Percentiles rank a stretch among this genome's conserved stretches.
Evolutionary conservation across 2,329 filamentous ascomycete genomes (phyloP).

Genomic region (Curvularia spicifera): DNA sequence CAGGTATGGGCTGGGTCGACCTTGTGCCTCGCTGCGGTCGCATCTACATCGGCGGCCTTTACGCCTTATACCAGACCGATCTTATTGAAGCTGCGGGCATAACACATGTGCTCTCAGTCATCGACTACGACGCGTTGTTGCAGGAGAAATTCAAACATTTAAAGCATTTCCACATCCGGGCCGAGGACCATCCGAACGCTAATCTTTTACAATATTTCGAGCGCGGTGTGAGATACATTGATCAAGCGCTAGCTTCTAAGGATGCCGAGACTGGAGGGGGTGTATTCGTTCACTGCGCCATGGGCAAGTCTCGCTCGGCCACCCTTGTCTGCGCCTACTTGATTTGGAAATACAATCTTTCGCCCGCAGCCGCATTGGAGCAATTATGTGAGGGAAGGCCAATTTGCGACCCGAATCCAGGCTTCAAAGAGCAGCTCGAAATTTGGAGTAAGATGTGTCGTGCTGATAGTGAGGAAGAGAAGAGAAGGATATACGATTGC

Average conservation of each 20-base stretch:
- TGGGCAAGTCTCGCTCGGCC: conserved; percentile 45
- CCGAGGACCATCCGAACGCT: conserved; percentile 44
- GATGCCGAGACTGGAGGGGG: conserved; percentile 19
- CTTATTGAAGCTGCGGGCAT: conserved; percentile 41
- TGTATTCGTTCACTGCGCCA: conserved; percentile 46
- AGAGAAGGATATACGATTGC: conserved; percentile 37
- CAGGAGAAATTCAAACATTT: conserved; percentile 37
- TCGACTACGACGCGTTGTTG: conserved; percentile 42
- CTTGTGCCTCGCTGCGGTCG: conserved; percentile 43
- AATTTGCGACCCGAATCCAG: conserved; percentile 44
- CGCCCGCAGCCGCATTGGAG: conserved; percentile 28
- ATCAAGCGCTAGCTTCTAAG: conserved; percentile 24
- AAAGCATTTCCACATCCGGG: conserved; percentile 40
- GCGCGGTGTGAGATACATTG: conserved; percentile 31
- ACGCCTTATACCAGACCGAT: conserved; percentile 51
- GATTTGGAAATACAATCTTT: conserved; percentile 37
- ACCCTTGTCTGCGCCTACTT: conserved; percentile 44
- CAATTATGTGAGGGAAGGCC: conserved; percentile 43
- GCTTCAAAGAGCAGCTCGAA: conserved; percentile 44
- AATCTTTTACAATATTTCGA: conserved; percentile 39
- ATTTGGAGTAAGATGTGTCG: conserved; percentile 41
- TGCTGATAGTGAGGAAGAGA: conserved; percentile 22
- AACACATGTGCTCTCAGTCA: conserved; percentile 43
- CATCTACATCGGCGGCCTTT: conserved; percentile 52
- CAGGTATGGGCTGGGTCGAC: conserved; percentile 50